Percentiles rank a stretch among this genome's conserved stretches.
These are phyloP conservation scores for Aspergillus tamarii DNA, from an alignment of 2,329 filamentous ascomycete genomes.

Conservation along the genomic window DNA sequence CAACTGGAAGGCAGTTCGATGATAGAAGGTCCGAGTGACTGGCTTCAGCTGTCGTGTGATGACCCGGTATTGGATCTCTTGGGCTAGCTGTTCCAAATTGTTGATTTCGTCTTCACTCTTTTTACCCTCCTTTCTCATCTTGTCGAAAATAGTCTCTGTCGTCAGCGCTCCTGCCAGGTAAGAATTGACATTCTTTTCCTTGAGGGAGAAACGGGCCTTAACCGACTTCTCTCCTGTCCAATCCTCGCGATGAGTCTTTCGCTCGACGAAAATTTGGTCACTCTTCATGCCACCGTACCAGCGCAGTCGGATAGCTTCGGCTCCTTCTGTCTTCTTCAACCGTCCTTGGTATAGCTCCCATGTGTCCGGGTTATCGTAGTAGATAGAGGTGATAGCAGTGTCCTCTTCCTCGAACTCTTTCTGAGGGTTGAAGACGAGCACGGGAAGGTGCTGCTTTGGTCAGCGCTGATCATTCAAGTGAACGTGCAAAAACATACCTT, in stretches of 20 bases:
- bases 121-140: conserved; percentile 92
- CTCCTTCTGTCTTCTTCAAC: conserved; percentile 95
- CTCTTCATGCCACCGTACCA: conserved; percentile 98
- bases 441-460: conserved; percentile 72
- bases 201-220: conserved; percentile 91
- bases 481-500: conserved; percentile 58
- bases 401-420: conserved; percentile 94
- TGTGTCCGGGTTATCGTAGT: conserved; percentile 92
- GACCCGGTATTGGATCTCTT: conserved; percentile 91
- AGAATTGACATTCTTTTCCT: conserved; percentile 96
- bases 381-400: conserved; percentile 95
- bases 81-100: conserved; percentile 82
- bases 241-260: conserved; percentile 97
- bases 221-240: conserved; percentile 99
- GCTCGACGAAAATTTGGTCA: conserved; percentile 94
- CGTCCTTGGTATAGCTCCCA: conserved; percentile 95
- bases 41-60: conserved; percentile 84
- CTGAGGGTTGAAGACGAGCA: conserved; percentile 94
- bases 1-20: conserved; percentile 95
- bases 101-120: conserved; percentile 90
- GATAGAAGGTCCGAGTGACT: conserved; percentile 95
- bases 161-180: conserved; percentile 84
- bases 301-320: conserved; percentile 90
- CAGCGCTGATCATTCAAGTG: neutral
- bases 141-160: conserved; percentile 89